Percentiles rank a stretch among this genome's conserved stretches.
These are phyloP conservation scores for Syncephalis plumigaleata DNA, from an alignment of 371 early-diverging fungal species.

Conservation along the genomic window DNA sequence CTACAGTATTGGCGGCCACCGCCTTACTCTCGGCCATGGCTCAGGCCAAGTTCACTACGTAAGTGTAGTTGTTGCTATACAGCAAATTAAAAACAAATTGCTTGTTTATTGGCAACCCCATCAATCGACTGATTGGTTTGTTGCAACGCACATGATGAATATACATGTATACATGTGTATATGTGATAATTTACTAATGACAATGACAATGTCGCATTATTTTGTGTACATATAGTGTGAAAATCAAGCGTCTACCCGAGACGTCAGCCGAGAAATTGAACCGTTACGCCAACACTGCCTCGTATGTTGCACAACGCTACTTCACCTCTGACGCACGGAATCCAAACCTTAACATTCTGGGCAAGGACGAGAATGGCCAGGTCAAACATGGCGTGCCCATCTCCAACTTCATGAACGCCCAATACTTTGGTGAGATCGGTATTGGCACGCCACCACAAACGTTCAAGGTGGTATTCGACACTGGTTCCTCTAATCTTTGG, in stretches of 20 bases:
- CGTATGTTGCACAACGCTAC: constrained; percentile 58
- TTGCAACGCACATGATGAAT: no score
- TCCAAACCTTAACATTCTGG: constrained; percentile 20
- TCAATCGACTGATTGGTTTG: no score
- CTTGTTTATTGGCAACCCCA: no score
- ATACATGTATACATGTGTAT: no score
- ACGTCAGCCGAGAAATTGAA: constrained; percentile 37
- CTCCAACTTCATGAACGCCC: constrained; percentile 90
- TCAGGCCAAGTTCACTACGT: not conserved
- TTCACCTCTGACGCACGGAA: constrained; percentile 25
- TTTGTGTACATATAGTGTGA: constrained; percentile 40
- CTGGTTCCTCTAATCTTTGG: constrained; percentile 91
- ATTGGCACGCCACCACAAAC: constrained; percentile 74
- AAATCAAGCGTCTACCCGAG: constrained; percentile 50
- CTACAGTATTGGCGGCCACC: not conserved
- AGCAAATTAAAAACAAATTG: no score
- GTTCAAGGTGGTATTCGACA: constrained; percentile 88
- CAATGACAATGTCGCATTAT: no score
- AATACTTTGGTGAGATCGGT: constrained; percentile 75
- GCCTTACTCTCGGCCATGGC: not conserved
- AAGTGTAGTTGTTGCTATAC: not conserved
- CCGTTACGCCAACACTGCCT: constrained; percentile 38
- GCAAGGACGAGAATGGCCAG: constrained; percentile 29
- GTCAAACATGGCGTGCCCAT: constrained; percentile 66
- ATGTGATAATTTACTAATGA: no score